Base-by-base conservation (phyloP, 148 eudicot species). In the Amaranthus hypochondriacus region DNA sequence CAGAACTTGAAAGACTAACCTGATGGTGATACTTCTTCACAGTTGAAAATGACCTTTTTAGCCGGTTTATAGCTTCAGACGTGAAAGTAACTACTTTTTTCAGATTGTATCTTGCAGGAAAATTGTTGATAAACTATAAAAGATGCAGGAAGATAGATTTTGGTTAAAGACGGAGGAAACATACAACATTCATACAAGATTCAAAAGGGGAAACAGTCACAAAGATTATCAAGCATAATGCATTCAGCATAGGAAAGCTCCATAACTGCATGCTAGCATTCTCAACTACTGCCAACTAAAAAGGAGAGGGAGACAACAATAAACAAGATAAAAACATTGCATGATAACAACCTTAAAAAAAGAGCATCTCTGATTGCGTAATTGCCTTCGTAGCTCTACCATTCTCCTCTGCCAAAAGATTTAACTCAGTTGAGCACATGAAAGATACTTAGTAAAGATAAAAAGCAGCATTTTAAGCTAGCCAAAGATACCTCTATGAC, bases 11-110 rank as follows among this genome's bases (percentile, higher is more conserved):
- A 52, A 4, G 46, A 59, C 76, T 59, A 76, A 94, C 98, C 92
- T 91, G 83, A 62, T 89, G 91, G 78, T 94, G 98, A 80, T 84
- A 87, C 75, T 72, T 83, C 79, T 87, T 88, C 47, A 80, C 72
- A 58, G 88, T 82, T 66, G 81, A 71, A 63, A 76, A 86, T 52
- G 83, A 81, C 72, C 48, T 72, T 61, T 69, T 65, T 62, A 84
- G 70, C 73, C 70, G 66, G 62, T 77, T 72, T 71, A 78, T 65
- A 75, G 76, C 86, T 81, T 77, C 79, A 73, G 88, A 85, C 65
- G 78, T 21, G 71, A 73, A 82, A 18, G 72, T 74, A 76, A 46
- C 74, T 74, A 63, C 80, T 46, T 77, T 57, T 47, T 56, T 72
- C 8, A 62, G 69, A 70, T 73, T 70, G 51, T 61, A 79, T 53